phyloP scores from a whole-genome alignment of 805 yeast genomes.

The Brettanomyces anomalus region DNA sequence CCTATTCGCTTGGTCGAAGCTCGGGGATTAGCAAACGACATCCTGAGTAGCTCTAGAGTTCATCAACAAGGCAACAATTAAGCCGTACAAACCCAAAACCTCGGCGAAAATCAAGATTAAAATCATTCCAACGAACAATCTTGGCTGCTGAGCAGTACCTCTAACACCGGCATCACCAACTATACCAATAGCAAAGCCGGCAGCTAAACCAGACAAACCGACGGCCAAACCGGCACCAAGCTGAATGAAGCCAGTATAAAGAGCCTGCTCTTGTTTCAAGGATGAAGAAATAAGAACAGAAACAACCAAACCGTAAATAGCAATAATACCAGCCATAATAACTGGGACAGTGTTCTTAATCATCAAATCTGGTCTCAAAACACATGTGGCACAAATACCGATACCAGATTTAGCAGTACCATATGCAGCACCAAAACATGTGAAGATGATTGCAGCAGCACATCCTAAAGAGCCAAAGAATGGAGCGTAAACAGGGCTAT shows the following conservation, averaged over 20 bases:
- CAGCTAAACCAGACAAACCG: slow-evolving; percentile 95
- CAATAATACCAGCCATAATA: slow-evolving; percentile 99
- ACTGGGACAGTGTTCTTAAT: slow-evolving; percentile 94
- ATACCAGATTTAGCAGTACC: slow-evolving; percentile 99
- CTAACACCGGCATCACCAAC: slow-evolving; percentile 99
- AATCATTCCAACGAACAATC: slow-evolving; percentile 97
- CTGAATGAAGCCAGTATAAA: slow-evolving; percentile 96
- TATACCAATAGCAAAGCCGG: slow-evolving; percentile 98
- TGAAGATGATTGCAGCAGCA: slow-evolving; percentile 97
- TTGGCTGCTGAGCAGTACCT: slow-evolving; percentile 97
- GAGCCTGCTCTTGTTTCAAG: slow-evolving; percentile 81
- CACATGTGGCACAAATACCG: slow-evolving; percentile 98
- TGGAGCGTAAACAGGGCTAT: slow-evolving; percentile 78
- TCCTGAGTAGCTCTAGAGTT: slow-evolving; percentile 97
- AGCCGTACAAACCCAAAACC: slow-evolving; percentile 95
- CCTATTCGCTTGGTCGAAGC: too few relatives aligned
- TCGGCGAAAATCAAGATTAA: slow-evolving; percentile 97
- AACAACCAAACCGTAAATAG: slow-evolving; percentile 95
- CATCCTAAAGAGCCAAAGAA: slow-evolving; percentile 99
- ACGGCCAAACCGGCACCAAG: slow-evolving; percentile 97
- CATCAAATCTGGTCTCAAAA: slow-evolving; percentile 91
- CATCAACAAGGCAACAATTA: slow-evolving; percentile 93
- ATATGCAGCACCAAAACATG: slow-evolving; percentile 97
- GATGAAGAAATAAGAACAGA: slow-evolving; percentile 90
- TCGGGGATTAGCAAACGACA: slow-evolving; percentile 54